phyloP scores from a whole-genome alignment of 192 early-diverging fungal species.

The Phycomyces nitens region DNA sequence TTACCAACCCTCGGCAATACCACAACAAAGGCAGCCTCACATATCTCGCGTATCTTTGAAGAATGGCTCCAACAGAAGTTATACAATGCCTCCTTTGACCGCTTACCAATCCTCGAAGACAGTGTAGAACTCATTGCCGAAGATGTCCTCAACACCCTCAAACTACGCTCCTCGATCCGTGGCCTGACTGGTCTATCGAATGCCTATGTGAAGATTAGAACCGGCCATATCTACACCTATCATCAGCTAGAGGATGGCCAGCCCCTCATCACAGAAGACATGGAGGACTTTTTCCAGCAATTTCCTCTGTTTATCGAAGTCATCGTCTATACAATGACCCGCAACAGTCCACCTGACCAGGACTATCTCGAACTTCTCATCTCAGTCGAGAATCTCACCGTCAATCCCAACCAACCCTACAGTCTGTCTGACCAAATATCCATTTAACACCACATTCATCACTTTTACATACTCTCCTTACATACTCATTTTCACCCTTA shows the following conservation, averaged over 20 bases:
- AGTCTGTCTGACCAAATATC: constrained; percentile 15
- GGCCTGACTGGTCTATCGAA: constrained; percentile 25
- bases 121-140: constrained; percentile 34
- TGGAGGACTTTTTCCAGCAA: constrained; percentile 37
- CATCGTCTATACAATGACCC: constrained; percentile 22
- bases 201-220: constrained; percentile 31
- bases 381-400: constrained; percentile 21
- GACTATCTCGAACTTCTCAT: constrained; percentile 14
- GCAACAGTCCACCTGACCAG: constrained; percentile 1
- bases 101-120: constrained; percentile 38
- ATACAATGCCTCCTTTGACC: constrained; percentile 19
- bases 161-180: constrained; percentile 18
- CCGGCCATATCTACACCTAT: constrained; percentile 36
- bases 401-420: constrained; percentile 26
- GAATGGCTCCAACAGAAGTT: constrained; percentile 38
- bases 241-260: constrained; percentile 30
- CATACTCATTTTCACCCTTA: not conserved
- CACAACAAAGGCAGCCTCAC: constrained; percentile 29
- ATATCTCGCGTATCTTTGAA: constrained; percentile 35
- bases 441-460: constrained; percentile 3
- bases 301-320: constrained; percentile 42
- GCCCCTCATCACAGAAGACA: constrained; percentile 25
- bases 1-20: constrained; percentile 33
- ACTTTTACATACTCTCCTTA: not conserved
- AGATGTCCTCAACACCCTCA: constrained; percentile 33